Base-by-base conservation (phyloP, 495 filamentous ascomycete genomes). In the Podospora sp. region DNA sequence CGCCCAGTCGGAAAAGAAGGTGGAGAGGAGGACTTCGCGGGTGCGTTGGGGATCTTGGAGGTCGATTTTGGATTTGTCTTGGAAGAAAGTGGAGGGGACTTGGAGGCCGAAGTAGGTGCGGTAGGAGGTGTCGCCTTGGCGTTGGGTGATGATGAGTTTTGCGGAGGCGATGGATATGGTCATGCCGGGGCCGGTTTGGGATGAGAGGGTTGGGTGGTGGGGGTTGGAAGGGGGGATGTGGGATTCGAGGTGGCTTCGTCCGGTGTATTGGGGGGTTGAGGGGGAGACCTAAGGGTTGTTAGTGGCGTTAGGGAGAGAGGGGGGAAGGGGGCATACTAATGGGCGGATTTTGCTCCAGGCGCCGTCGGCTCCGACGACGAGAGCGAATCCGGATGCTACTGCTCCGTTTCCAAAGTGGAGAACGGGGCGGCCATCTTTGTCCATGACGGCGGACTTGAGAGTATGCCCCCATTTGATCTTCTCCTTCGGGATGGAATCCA, bases 341-440 rank as follows among this genome's bases (percentile, higher is more conserved):
- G 63, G 40, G 33, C 77, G 72, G 12, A 77, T 69, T 67, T 77
- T 78, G 61, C 72, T 75, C 73, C 71, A 78, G 7, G 76, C 75
- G 18, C 77, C 76, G 69, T 79, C 76, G 0, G 75, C 70, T 20
- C 77, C 77, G 29, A 79, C 72, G 20, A 78, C 70, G 3, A 77
- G 65, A 22, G 66, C 69, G 58, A 74, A 77, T 12, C 75, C 76
- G 22, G 66, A 68, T 16, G 63, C 53, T 16, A 59, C 33, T n/a
- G 35, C 26, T 0, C 72, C 77, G 60, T 79, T 69, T 27, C 57
- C 60, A 70, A 79, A 79, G 1, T 64, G 46, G 8, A 79, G 53
- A 9, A 75, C 69, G 7, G 59, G 58, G 9, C 36, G 60, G 2
- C 68, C 67, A 27, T 69, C 74, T 62, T 72, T 60, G 18, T 24